Evolutionary conservation across 2,329 filamentous ascomycete genomes (phyloP).

Genomic region (Aspergillus sp.): DNA sequence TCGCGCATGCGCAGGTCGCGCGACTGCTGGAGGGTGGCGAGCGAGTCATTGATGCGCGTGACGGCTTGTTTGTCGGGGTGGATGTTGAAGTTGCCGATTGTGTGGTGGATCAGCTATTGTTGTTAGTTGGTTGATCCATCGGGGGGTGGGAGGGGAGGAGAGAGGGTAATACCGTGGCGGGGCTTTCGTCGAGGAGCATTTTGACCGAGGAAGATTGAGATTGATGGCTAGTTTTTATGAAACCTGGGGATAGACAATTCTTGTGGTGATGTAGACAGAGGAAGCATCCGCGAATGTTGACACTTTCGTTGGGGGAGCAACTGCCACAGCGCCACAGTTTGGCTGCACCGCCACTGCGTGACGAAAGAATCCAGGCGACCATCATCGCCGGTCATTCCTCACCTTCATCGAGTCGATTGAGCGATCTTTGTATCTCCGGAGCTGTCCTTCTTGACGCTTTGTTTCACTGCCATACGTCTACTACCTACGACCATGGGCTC

Average conservation of each 20-base stretch:
- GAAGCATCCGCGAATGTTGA: conserved; percentile 16
- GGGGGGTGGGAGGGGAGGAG: too few relatives aligned
- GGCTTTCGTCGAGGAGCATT: conserved; percentile 95
- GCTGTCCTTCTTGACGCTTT: not conserved
- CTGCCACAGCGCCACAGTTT: conserved; percentile 28
- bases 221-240: too few relatives aligned
- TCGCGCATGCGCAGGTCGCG: conserved; percentile 75
- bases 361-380: not conserved
- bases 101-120: conserved; percentile 80
- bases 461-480: not conserved
- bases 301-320: conserved; percentile 40
- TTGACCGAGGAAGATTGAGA: conserved; percentile 38
- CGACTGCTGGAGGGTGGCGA: conserved; percentile 78
- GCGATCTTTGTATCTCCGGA: not conserved
- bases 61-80: conserved; percentile 81
- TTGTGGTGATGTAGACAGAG: not conserved
- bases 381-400: not conserved
- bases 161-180: conserved; percentile 67
- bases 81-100: conserved; percentile 93
- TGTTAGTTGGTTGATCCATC: conserved; percentile 4
- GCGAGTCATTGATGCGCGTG: conserved; percentile 77
- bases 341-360: conserved; percentile 36
- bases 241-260: too few relatives aligned
- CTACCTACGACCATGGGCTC: conserved; percentile 37
- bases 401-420: too few relatives aligned